A percentile compares a stretch with the other conserved stretches of the same genome.
These are phyloP conservation scores for Tetrahymena elliotti DNA, from an alignment of 73 alveolate species.

Conservation along the genomic window DNA sequence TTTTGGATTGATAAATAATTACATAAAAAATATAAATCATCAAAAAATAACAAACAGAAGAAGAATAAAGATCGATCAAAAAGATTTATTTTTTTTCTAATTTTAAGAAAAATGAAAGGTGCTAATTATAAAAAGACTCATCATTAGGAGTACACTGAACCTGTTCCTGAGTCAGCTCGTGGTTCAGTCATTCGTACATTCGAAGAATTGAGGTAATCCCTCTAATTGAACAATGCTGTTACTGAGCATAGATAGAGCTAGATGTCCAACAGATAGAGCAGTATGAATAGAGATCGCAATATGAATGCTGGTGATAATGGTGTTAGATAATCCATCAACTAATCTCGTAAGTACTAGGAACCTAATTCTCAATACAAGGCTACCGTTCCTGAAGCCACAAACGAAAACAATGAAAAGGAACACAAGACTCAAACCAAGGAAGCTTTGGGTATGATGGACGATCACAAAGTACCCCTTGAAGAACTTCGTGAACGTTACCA, in stretches of 20 bases:
- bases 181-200: neutral
- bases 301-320: neutral
- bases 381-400: neutral
- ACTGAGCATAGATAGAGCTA: neutral
- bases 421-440: neutral
- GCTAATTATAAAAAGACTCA: neutral
- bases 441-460: slow-evolving; percentile 36
- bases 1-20: neutral
- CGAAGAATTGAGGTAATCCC: slow-evolving; percentile 1
- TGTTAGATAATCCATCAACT: neutral
- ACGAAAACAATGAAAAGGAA: neutral
- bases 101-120: neutral
- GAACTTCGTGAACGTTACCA: slow-evolving; percentile 48
- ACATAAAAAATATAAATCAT: neutral
- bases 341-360: neutral
- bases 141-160: neutral
- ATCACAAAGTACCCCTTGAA: slow-evolving; percentile 52
- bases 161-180: neutral
- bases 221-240: neutral
- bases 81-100: neutral
- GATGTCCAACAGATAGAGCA: neutral
- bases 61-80: neutral
- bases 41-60: neutral
- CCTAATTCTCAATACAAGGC: neutral
- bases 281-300: neutral